These are phyloP conservation scores for Podaxis mareebaensis DNA, from an alignment of 768 basidiomycete genomes.

Conservation along the genomic window DNA sequence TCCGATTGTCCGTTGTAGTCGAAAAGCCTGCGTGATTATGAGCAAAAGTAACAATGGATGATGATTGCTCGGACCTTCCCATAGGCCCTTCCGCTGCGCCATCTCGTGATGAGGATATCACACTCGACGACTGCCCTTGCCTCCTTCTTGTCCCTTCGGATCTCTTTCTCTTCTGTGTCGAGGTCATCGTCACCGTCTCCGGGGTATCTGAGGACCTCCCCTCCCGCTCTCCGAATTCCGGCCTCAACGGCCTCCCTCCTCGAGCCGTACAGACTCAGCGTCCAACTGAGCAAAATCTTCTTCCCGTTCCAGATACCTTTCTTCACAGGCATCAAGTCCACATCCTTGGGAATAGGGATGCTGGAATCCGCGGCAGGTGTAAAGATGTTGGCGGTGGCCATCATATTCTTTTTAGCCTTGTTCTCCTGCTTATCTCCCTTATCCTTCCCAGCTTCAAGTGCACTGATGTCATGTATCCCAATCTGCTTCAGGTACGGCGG, in stretches of 20 bases:
- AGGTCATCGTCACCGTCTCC: conserved; percentile 27
- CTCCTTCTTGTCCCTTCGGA: conserved; percentile 31
- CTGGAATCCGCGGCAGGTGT: conserved; percentile 23
- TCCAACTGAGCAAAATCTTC: conserved; percentile 60
- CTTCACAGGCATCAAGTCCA: conserved; percentile 3
- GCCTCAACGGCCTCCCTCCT: conserved; percentile 56
- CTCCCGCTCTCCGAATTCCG: conserved; percentile 61
- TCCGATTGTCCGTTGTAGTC: conserved; percentile 61
- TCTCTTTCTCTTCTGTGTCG: conserved; percentile 20
- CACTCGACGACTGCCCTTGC: conserved; percentile 44
- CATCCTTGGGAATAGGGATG: conserved; percentile 3
- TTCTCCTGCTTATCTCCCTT: conserved; percentile 23
- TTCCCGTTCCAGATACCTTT: conserved; percentile 55
- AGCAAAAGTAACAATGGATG: conserved; percentile 1
- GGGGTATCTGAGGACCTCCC: conserved; percentile 27
- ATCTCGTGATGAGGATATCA: conserved; percentile 77
- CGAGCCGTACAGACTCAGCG: conserved; percentile 51
- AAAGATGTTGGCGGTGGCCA: conserved; percentile 30
- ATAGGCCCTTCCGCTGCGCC: conserved; percentile 69
- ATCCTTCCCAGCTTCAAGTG: conserved; percentile 22
- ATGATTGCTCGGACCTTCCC: conserved; percentile 50
- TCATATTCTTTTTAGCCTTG: conserved; percentile 23
- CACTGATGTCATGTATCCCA: conserved; percentile 19
- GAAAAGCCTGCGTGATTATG: conserved; percentile 53
- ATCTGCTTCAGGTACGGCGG: conserved; percentile 48